Evolutionary conservation across 1,284 basidiomycete genomes (phyloP).

Genomic region (Ustilago crameri): DNA sequence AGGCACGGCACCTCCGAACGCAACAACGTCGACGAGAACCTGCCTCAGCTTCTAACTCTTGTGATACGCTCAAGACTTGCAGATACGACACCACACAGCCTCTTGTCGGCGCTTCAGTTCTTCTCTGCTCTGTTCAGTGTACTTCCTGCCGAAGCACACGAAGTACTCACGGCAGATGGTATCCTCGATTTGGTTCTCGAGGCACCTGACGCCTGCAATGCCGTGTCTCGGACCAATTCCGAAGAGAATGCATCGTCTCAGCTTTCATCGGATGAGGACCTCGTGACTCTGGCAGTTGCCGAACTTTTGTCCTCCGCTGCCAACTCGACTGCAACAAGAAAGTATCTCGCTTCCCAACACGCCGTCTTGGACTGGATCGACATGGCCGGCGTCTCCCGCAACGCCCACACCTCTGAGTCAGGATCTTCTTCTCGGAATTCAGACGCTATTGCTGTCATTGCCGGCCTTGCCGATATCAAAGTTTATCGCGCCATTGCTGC

Average conservation of each 20-base stretch:
- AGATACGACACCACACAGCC: constrained; percentile 37
- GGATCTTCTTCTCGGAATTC: constrained; percentile 1
- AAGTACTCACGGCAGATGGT: constrained; percentile 28
- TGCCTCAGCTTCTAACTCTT: constrained; percentile 33
- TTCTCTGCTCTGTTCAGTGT: constrained; percentile 42
- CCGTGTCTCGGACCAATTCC: not conserved
- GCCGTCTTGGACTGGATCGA: constrained; percentile 47
- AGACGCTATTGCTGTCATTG: constrained; percentile 28
- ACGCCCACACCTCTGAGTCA: not conserved
- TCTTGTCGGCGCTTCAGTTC: constrained; percentile 38
- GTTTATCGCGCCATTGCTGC: constrained; percentile 19
- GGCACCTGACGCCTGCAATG: constrained; percentile 33
- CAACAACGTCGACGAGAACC: constrained; percentile 22
- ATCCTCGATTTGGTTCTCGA: constrained; percentile 37
- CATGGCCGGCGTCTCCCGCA: constrained; percentile 19
- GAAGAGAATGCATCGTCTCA: not conserved
- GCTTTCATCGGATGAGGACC: constrained; percentile 18
- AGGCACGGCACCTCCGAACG: not conserved
- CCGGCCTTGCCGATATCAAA: constrained; percentile 39
- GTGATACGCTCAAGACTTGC: constrained; percentile 37
- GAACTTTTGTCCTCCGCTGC: constrained; percentile 41
- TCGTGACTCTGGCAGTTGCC: constrained; percentile 25
- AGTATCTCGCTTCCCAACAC: constrained; percentile 34
- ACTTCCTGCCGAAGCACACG: constrained; percentile 27
- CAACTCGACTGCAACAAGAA: constrained; percentile 24